These are phyloP conservation scores for Aspergillus asperescens DNA, from an alignment of 495 filamentous ascomycete genomes.

Conservation along the genomic window DNA sequence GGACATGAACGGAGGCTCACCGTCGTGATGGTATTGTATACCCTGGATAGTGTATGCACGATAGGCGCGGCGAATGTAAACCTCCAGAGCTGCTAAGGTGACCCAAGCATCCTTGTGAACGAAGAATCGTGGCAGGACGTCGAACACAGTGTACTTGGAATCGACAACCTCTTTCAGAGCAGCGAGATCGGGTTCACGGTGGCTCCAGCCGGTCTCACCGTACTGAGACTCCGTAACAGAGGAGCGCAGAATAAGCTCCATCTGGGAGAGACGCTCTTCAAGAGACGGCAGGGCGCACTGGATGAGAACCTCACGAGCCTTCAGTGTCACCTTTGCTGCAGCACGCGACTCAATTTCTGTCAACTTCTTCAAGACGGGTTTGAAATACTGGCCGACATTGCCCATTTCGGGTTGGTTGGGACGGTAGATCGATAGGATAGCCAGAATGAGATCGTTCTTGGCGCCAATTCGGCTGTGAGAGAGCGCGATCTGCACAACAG, in stretches of 20 bases:
- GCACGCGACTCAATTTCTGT: slow-evolving; percentile 86
- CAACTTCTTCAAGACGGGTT: slow-evolving; percentile 73
- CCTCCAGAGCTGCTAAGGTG: slow-evolving; percentile 85
- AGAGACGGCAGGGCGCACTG: slow-evolving; percentile 94
- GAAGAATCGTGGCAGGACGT: slow-evolving; percentile 92
- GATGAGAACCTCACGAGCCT: slow-evolving; percentile 93
- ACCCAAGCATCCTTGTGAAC: slow-evolving; percentile 93
- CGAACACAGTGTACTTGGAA: slow-evolving; percentile 96
- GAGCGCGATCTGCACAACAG: slow-evolving; percentile 80
- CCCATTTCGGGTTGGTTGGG: slow-evolving; percentile 88
- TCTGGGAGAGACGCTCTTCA: slow-evolving; percentile 88
- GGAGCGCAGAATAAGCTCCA: slow-evolving; percentile 97
- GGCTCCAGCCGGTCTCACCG: slow-evolving; percentile 95
- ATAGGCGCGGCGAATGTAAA: slow-evolving; percentile 94
- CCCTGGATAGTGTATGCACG: slow-evolving; percentile 86
- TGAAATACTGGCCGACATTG: slow-evolving; percentile 85
- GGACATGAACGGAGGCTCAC: slow-evolving; percentile 74
- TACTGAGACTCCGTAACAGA: slow-evolving; percentile 96
- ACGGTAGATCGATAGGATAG: slow-evolving; percentile 88
- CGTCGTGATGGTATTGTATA: slow-evolving; percentile 76
- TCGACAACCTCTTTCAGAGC: slow-evolving; percentile 96
- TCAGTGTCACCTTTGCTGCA: slow-evolving; percentile 92
- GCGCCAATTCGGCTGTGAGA: slow-evolving; percentile 88
- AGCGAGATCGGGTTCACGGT: slow-evolving; percentile 81
- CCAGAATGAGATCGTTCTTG: slow-evolving; percentile 91